Conservation (phyloP, 2,329 filamentous ascomycete genomes). For the Pestalotiopsis sp. region DNA sequence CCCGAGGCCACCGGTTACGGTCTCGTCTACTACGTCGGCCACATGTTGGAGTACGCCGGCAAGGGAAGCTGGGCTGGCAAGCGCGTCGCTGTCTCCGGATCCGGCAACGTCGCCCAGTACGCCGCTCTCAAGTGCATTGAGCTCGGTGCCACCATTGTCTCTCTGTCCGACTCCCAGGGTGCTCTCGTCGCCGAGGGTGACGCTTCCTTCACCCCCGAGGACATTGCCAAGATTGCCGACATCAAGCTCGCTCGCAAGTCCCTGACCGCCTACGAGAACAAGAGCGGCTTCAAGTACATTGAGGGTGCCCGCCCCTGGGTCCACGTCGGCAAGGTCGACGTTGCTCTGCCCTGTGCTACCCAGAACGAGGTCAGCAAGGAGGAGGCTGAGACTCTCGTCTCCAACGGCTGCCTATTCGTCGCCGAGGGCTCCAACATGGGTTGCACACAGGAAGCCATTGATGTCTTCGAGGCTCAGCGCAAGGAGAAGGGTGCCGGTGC, state of each 20-base stretch:
- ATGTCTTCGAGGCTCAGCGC: slow-evolving; percentile 82
- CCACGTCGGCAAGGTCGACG: slow-evolving; percentile 85
- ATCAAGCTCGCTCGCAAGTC: slow-evolving; percentile 87
- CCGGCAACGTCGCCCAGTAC: slow-evolving; percentile 97
- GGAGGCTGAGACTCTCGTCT: slow-evolving; percentile 81
- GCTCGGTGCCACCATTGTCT: slow-evolving; percentile 89
- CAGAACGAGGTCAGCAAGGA: slow-evolving; percentile 96
- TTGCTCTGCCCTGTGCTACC: slow-evolving; percentile 89
- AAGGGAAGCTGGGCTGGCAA: slow-evolving; percentile 86
- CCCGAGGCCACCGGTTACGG: slow-evolving; percentile 97
- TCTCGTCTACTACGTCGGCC: slow-evolving; percentile 91
- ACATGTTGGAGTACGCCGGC: slow-evolving; percentile 93
- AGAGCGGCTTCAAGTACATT: slow-evolving; percentile 74
- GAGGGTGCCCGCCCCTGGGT: slow-evolving; percentile 87
- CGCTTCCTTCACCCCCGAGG: slow-evolving; percentile 73
- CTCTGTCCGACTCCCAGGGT: slow-evolving; percentile 90
- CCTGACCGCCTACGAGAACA: slow-evolving; percentile 69
- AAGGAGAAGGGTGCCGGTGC: slow-evolving; percentile 66
- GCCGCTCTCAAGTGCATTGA: slow-evolving; percentile 95
- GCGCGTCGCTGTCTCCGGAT: slow-evolving; percentile 92
- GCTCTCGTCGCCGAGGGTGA: slow-evolving; percentile 73
- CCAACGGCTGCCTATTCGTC: slow-evolving; percentile 76
- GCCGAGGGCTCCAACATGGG: slow-evolving; percentile 99
- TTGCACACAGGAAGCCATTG: slow-evolving; percentile 92
- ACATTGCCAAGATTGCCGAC: slow-evolving; percentile 75